Conservation (phyloP, 768 basidiomycete species). For the Tylopilus felleus region DNA sequence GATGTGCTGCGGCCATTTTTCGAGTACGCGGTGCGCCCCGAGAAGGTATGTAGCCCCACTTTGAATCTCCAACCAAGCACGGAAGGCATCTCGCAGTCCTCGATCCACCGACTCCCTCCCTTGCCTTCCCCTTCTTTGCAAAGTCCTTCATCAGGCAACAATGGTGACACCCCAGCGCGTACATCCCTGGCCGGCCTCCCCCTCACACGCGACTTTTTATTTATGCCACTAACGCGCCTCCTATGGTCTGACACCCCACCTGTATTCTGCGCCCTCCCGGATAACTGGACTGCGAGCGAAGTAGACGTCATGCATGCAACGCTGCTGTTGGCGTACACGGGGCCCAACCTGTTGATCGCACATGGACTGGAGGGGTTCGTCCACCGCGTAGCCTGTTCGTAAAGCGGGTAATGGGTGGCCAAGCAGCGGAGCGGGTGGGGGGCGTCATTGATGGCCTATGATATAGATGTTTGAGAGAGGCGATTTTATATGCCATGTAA, state of each 20-base stretch:
- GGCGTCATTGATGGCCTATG: slow-evolving; percentile 1
- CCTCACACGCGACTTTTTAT: slow-evolving; percentile 60
- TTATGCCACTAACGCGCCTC: slow-evolving; percentile 71
- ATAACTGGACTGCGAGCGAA: slow-evolving; percentile 76
- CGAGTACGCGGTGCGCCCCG: slow-evolving; percentile 42
- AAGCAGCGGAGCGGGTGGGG: slow-evolving; percentile 12
- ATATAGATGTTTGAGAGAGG: background rate
- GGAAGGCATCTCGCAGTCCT: slow-evolving; percentile 51
- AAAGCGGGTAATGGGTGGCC: slow-evolving; percentile 4
- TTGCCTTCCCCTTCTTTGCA: background rate
- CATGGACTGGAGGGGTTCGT: slow-evolving; percentile 40
- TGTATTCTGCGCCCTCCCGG: slow-evolving; percentile 66
- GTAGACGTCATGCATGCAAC: slow-evolving; percentile 69
- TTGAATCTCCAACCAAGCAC: slow-evolving; percentile 45
- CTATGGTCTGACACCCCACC: slow-evolving; percentile 71
- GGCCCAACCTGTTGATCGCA: slow-evolving; percentile 42
- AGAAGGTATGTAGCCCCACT: slow-evolving; percentile 48
- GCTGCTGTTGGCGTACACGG: slow-evolving; percentile 55
- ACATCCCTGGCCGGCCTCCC: slow-evolving; percentile 39
- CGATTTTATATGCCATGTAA: too few species aligned
- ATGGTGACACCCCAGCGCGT: background rate
- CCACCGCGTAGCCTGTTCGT: slow-evolving; percentile 15
- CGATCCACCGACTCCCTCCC: slow-evolving; percentile 48
- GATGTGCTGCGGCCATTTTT: slow-evolving; percentile 52
- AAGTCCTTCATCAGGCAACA: background rate